A percentile compares a stretch with the other conserved stretches of the same genome.
Conservation (phyloP, 495 filamentous ascomycete genomes). For the Podospora fimiseda region DNA sequence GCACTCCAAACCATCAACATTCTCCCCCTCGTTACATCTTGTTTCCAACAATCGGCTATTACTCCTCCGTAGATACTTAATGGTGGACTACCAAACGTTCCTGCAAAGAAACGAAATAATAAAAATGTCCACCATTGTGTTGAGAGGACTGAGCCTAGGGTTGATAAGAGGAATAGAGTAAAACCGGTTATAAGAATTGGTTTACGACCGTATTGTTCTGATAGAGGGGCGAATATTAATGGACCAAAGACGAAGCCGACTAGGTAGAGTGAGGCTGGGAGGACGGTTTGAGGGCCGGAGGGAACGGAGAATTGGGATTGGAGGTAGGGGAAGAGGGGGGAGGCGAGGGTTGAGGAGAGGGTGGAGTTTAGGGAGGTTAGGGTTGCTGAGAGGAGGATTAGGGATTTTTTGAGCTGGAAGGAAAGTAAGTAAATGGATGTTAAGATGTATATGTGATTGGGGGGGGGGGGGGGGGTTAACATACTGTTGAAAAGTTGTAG, state of each 20-base stretch:
- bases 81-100: constrained; percentile 69
- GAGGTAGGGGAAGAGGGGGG: constrained; percentile 21
- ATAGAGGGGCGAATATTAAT: constrained; percentile 39
- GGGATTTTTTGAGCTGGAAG: constrained; percentile 5
- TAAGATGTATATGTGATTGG: no score
- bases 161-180: constrained; percentile 60
- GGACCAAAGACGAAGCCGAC: constrained; percentile 56
- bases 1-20: constrained; percentile 28
- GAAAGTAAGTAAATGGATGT: background rate
- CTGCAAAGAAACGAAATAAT: constrained; percentile 37
- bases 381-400: constrained; percentile 17
- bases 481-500: constrained; percentile 23
- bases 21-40: constrained; percentile 19
- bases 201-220: constrained; percentile 68
- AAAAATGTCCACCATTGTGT: constrained; percentile 34
- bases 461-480: background rate
- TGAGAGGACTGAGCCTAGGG: constrained; percentile 70
- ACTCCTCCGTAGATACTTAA: constrained; percentile 76
- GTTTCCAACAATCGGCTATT: constrained; percentile 64
- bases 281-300: constrained; percentile 17
- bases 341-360: constrained; percentile 21
- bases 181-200: constrained; percentile 66
- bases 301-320: constrained; percentile 13
- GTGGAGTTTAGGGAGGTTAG: constrained; percentile 17
- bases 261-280: constrained; percentile 45